Evolutionary conservation across 2,329 filamentous ascomycete species (phyloP).

Genomic region (Botrytis fabae): DNA sequence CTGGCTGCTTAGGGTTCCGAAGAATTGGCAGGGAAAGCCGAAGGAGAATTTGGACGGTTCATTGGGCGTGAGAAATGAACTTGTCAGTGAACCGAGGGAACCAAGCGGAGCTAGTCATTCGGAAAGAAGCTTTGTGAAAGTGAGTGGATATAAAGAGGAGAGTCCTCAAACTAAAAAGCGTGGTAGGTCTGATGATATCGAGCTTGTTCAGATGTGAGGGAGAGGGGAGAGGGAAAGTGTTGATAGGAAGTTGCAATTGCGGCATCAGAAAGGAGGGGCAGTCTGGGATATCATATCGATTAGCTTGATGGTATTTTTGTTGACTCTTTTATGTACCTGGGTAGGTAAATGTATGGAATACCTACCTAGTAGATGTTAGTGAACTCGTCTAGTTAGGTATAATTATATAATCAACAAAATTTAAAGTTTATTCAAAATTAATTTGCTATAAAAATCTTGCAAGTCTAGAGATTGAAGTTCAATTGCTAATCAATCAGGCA

Average conservation of each 20-base stretch:
- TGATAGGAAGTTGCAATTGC: background rate
- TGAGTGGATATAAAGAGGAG: background rate
- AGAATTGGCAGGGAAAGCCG: conserved; percentile 32
- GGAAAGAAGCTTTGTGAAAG: conserved; percentile 8
- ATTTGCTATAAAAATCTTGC: background rate
- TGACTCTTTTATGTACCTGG: background rate
- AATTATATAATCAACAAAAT: background rate
- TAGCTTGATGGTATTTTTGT: background rate
- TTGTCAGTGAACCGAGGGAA: background rate
- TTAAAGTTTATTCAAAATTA: background rate
- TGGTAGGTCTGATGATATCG: conserved; percentile 16
- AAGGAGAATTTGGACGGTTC: background rate
- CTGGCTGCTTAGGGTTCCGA: conserved; percentile 51
- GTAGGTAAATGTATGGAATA: background rate
- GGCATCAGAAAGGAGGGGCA: conserved; percentile 8
- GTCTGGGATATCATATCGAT: background rate
- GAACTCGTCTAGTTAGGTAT: background rate
- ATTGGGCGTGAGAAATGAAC: background rate
- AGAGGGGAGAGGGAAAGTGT: background rate
- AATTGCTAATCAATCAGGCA: background rate
- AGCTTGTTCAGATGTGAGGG: conserved; percentile 8
- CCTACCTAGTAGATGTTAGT: background rate
- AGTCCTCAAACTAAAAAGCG: background rate
- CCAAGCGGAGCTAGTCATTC: background rate
- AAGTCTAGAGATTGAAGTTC: background rate